These are phyloP conservation scores for Huntiella savannae DNA, from an alignment of 2,329 filamentous ascomycete species.

Conservation along the genomic window DNA sequence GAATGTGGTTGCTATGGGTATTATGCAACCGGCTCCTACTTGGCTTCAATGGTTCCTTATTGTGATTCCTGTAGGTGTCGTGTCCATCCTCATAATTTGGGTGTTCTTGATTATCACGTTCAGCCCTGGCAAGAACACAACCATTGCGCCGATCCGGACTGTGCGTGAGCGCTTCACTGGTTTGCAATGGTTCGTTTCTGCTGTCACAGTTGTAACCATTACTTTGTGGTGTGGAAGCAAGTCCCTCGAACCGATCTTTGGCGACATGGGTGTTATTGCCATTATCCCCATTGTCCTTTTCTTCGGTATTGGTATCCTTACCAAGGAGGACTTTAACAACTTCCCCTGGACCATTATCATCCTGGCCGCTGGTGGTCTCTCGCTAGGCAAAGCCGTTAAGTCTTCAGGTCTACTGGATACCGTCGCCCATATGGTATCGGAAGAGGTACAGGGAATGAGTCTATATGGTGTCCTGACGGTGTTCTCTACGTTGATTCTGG, in stretches of 20 bases:
- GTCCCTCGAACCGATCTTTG: conserved; percentile 70
- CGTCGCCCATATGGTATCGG: conserved; percentile 60
- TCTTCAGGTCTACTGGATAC: conserved; percentile 83
- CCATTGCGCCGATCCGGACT: conserved; percentile 76
- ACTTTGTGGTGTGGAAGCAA: conserved; percentile 82
- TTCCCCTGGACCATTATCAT: conserved; percentile 99
- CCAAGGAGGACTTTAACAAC: conserved; percentile 99
- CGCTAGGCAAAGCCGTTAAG: conserved; percentile 83
- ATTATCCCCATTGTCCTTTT: conserved; percentile 92
- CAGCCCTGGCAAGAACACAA: conserved; percentile 64
- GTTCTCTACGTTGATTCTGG: conserved; percentile 66
- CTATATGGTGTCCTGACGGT: conserved; percentile 75
- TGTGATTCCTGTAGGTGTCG: conserved; percentile 74
- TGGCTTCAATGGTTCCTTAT: conserved; percentile 98
- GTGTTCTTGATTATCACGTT: conserved; percentile 68
- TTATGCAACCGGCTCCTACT: conserved; percentile 79
- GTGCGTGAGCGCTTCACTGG: conserved; percentile 77
- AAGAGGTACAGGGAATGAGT: conserved; percentile 54
- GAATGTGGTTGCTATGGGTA: conserved; percentile 88
- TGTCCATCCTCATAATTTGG: conserved; percentile 83
- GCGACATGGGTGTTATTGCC: conserved; percentile 95
- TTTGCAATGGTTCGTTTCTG: conserved; percentile 79
- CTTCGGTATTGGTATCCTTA: conserved; percentile 89
- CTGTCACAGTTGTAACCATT: conserved; percentile 71
- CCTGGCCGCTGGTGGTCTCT: conserved; percentile 78